These are phyloP conservation scores for Krasilnikovozyma curviuscula DNA, from an alignment of 768 basidiomycete genomes.

Conservation along the genomic window DNA sequence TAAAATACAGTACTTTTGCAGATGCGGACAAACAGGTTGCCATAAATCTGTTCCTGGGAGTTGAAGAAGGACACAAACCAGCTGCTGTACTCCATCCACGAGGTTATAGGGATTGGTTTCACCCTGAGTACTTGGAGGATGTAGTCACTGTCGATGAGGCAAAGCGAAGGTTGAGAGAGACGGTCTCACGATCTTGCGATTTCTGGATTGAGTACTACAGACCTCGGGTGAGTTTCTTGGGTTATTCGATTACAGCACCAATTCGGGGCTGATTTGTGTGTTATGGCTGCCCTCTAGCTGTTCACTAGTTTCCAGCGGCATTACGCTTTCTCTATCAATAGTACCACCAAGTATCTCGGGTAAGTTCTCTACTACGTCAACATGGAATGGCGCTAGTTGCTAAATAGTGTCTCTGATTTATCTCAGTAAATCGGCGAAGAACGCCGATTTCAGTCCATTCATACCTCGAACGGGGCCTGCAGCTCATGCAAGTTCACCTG, in stretches of 20 bases:
- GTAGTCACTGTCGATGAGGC: conserved; percentile 35
- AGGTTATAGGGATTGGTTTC: conserved; percentile 72
- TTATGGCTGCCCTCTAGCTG: too few relatives aligned
- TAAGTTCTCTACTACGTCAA: too few relatives aligned
- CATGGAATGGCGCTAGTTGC: too few relatives aligned
- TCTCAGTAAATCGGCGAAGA: too few relatives aligned
- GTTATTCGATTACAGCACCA: too few relatives aligned
- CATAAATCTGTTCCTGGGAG: conserved; percentile 89
- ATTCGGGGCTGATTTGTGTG: too few relatives aligned
- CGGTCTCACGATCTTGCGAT: conserved; percentile 27
- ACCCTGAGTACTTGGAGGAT: conserved; percentile 31
- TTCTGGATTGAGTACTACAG: conserved; percentile 83
- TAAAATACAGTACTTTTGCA: conserved; percentile 20
- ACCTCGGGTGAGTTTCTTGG: too few relatives aligned
- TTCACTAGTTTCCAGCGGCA: conserved; percentile 74
- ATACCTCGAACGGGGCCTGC: too few relatives aligned
- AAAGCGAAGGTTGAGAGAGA: conserved; percentile 24
- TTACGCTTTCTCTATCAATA: conserved; percentile 84
- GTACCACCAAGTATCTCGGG: conserved; percentile 45
- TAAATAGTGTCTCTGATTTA: too few relatives aligned
- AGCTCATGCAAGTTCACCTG: too few relatives aligned
- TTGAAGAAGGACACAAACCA: conserved; percentile 26
- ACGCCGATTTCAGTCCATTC: too few relatives aligned
- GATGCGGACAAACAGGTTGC: conserved; percentile 95
- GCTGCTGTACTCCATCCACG: conserved; percentile 38